A percentile compares a stretch with the other conserved stretches of the same genome.
Evolutionary conservation across 805 yeast genomes (phyloP).

Genomic region (Wickerhamomyces chaumierensis): DNA sequence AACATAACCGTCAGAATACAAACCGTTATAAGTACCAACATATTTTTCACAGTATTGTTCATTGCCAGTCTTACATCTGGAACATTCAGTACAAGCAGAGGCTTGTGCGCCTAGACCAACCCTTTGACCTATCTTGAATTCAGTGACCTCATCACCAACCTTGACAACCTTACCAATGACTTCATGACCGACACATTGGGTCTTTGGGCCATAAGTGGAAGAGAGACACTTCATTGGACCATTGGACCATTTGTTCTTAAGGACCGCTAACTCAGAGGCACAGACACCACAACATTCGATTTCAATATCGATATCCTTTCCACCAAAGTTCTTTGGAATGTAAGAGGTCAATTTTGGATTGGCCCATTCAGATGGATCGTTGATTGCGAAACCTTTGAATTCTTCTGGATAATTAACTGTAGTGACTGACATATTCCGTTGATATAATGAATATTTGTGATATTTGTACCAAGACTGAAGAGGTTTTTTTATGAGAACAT

Average conservation of each 20-base stretch:
- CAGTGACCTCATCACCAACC: slow-evolving; percentile 43
- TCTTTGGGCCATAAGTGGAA: slow-evolving; percentile 21
- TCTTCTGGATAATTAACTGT: slow-evolving; percentile 36
- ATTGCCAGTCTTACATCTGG: slow-evolving; percentile 41
- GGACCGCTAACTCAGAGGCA: slow-evolving; percentile 49
- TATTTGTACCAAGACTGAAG: too few species aligned
- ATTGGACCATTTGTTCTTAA: slow-evolving; percentile 39
- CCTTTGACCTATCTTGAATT: slow-evolving; percentile 53
- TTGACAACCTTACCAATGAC: slow-evolving; percentile 47
- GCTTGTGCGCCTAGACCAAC: slow-evolving; percentile 75
- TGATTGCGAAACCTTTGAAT: slow-evolving; percentile 51
- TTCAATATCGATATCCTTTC: slow-evolving; percentile 41
- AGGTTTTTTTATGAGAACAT: too few species aligned
- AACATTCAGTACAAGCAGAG: slow-evolving; percentile 49
- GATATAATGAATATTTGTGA: too few species aligned
- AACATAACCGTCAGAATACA: slow-evolving; percentile 33
- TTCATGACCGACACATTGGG: slow-evolving; percentile 59
- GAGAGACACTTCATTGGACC: slow-evolving; percentile 12
- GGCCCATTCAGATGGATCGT: slow-evolving; percentile 39
- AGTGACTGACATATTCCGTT: slow-evolving; percentile 9
- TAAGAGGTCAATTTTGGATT: slow-evolving; percentile 40
- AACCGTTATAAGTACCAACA: slow-evolving; percentile 40
- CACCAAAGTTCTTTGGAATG: slow-evolving; percentile 34
- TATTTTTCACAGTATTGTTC: slow-evolving; percentile 43
- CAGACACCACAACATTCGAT: slow-evolving; percentile 57